Conservation (phyloP, 768 basidiomycete genomes). For the Mrakia gelida region DNA sequence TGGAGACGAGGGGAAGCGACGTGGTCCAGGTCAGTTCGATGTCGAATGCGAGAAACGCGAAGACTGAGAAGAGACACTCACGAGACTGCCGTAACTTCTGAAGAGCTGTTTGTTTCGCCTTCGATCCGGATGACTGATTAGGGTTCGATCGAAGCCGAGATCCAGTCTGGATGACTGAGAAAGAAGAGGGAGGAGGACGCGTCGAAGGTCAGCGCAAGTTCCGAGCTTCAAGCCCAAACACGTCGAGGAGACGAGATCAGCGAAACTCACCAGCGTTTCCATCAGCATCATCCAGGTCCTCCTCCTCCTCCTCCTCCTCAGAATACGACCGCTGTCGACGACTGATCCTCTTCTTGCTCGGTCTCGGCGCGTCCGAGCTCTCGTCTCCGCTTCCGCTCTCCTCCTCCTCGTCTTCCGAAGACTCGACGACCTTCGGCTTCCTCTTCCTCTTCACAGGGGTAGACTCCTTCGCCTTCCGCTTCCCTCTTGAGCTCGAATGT, state of each 20-base stretch:
- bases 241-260: not conserved
- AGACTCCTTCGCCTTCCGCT: not conserved
- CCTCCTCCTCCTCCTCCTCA: not conserved
- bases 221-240: not conserved
- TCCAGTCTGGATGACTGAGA: not conserved
- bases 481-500: not conserved
- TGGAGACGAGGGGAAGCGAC: not conserved
- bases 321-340: not conserved
- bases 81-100: not conserved
- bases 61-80: not conserved
- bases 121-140: not conserved
- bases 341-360: not conserved
- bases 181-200: not conserved
- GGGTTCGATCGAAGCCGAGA: not conserved
- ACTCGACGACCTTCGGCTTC: not conserved
- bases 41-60: no score
- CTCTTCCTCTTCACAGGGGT: not conserved
- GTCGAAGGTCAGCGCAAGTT: not conserved
- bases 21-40: not conserved
- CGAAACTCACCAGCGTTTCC: not conserved
- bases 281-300: not conserved
- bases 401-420: not conserved
- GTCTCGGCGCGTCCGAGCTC: conserved; percentile 6
- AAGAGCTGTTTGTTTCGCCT: not conserved
- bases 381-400: not conserved